Conservation (phyloP, 1,284 basidiomycete genomes). For the Ceratobasidium sp. region DNA sequence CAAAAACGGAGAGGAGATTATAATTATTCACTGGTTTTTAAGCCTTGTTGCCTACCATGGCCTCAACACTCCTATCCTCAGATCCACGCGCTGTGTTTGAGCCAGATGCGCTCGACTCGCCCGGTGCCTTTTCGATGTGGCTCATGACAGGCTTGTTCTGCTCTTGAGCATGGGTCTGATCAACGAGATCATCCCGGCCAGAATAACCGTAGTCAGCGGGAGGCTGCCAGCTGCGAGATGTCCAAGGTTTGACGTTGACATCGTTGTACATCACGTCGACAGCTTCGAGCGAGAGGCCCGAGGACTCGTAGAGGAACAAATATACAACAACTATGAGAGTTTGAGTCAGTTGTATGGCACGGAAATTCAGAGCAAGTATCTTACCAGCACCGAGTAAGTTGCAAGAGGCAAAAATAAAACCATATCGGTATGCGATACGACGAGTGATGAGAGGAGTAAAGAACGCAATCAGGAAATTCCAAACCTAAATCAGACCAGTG, state of each 20-base stretch:
- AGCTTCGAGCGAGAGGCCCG: conserved; percentile 70
- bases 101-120: conserved; percentile 7
- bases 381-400: conserved; percentile 62
- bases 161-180: conserved; percentile 31
- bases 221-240: conserved; percentile 56
- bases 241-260: conserved; percentile 71
- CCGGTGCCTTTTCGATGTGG: conserved; percentile 21
- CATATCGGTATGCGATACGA: conserved; percentile 69
- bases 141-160: conserved; percentile 28
- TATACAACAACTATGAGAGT: conserved; percentile 60
- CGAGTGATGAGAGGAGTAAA: conserved; percentile 72
- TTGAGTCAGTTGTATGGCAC: not conserved
- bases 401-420: conserved; percentile 59
- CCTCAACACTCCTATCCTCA: conserved; percentile 22
- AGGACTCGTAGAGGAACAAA: conserved; percentile 80
- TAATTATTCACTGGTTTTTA: not conserved
- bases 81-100: conserved; percentile 7
- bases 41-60: conserved; percentile 22
- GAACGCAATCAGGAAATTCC: conserved; percentile 78
- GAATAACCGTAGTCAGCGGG: conserved; percentile 38
- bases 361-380: not conserved
- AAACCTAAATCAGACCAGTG: conserved; percentile 10
- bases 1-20: not conserved
- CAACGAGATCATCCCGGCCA: conserved; percentile 24
- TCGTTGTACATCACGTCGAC: conserved; percentile 83